These are phyloP conservation scores for Xylariaceae sp. DNA, from an alignment of 2,329 filamentous ascomycete genomes.

Conservation along the genomic window DNA sequence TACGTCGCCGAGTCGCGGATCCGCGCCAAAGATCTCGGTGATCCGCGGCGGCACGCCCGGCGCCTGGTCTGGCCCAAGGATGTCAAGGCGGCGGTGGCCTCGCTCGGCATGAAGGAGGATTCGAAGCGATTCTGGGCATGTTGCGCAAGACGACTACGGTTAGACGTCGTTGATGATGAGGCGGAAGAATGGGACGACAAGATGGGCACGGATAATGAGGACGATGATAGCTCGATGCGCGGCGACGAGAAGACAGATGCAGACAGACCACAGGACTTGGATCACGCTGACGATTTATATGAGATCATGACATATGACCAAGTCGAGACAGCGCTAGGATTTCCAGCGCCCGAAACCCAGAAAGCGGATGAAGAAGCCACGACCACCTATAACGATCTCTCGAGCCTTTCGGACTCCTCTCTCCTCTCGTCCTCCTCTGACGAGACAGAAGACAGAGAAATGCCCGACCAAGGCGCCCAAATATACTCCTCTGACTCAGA, in stretches of 20 bases:
- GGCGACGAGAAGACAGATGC: conserved; percentile 1
- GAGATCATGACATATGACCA: conserved; percentile 40
- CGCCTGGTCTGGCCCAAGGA: conserved; percentile 41
- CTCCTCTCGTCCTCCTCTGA: conserved; percentile 9
- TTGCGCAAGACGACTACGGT: conserved; percentile 45
- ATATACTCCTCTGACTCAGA: conserved; percentile 25
- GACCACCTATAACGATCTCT: too few relatives aligned
- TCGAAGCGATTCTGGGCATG: conserved; percentile 43
- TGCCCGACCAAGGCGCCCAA: conserved; percentile 15
- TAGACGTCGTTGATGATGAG: conserved; percentile 44
- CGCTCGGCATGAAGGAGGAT: conserved; percentile 41
- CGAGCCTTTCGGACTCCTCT: conserved; percentile 4
- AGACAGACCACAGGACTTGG: not conserved
- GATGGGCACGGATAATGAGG: conserved; percentile 1
- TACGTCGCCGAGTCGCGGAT: conserved; percentile 69
- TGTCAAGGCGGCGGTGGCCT: conserved; percentile 46
- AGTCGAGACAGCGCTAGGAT: conserved; percentile 39
- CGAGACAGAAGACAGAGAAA: conserved; percentile 2
- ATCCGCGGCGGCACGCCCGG: conserved; percentile 17
- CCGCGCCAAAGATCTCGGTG: conserved; percentile 41
- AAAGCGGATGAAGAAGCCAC: not conserved
- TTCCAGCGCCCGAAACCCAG: conserved; percentile 2
- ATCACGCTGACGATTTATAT: conserved; percentile 16
- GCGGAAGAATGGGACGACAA: conserved; percentile 24
- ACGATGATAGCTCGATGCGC: conserved; percentile 4